Conservation (phyloP, 208 protist genomes). For the Borovskyia barvae region DNA sequence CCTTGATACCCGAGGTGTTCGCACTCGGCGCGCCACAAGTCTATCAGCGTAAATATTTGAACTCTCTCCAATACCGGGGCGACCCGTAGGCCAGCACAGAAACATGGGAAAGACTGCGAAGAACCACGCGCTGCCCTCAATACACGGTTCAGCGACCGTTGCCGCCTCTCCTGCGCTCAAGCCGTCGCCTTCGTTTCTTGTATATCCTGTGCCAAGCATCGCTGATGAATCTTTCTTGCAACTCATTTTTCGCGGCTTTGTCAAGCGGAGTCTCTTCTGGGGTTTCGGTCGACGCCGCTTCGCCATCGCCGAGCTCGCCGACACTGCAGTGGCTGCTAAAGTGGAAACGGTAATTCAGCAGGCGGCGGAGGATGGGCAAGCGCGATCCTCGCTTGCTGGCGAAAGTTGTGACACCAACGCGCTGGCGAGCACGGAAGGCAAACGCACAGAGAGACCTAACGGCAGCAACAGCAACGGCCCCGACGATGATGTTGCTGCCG, state of each 20-base stretch:
- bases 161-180: no score
- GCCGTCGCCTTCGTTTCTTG: conserved; percentile 40
- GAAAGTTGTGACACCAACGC: no score
- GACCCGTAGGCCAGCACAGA: no score
- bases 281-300: conserved; percentile 59
- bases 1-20: no score
- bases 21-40: no score
- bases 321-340: conserved; percentile 11
- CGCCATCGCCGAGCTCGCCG: conserved; percentile 60
- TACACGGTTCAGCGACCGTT: no score
- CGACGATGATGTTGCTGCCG: conserved; percentile 30
- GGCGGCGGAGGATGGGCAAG: not conserved
- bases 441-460: not conserved
- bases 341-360: conserved; percentile 22
- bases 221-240: conserved; percentile 74
- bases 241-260: conserved; percentile 44
- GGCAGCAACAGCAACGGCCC: conserved; percentile 15
- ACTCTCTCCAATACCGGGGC: no score
- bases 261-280: conserved; percentile 55
- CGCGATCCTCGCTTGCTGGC: no score
- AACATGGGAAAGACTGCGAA: no score
- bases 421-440: not conserved
- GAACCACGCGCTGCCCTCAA: no score
- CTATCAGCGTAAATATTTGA: no score
- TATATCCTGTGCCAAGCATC: conserved; percentile 67